phyloP scores from a whole-genome alignment of 352 stramenopile genomes.

The Phytophthora quininea region DNA sequence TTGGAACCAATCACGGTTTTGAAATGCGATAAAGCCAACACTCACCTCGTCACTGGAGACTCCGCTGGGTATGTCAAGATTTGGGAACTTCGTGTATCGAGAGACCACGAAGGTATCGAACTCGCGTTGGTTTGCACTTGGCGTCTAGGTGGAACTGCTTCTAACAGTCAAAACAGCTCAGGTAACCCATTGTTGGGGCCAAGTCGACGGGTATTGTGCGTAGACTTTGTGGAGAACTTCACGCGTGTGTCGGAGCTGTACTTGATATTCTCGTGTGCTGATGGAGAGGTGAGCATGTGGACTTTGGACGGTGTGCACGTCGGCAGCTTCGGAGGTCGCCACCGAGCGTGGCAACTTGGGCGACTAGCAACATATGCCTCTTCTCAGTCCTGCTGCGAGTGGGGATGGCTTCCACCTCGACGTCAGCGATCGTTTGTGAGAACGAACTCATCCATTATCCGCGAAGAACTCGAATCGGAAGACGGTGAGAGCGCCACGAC shows the following conservation, averaged over 20 bases:
- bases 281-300: conserved; percentile 78
- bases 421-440: conserved; percentile 2
- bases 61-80: conserved; percentile 61
- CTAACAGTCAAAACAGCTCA: conserved; percentile 2
- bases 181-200: conserved; percentile 13
- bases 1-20: conserved; percentile 62
- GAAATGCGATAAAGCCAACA: conserved; percentile 62
- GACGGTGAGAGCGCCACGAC: conserved; percentile 14
- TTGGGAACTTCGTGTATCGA: conserved; percentile 64
- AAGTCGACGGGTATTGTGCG: conserved; percentile 45
- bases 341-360: conserved; percentile 68
- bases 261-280: conserved; percentile 62
- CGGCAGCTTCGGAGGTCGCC: conserved; percentile 64
- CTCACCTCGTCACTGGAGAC: conserved; percentile 65
- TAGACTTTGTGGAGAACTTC: conserved; percentile 72
- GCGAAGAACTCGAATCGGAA: conserved; percentile 18
- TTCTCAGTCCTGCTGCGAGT: conserved; percentile 50
- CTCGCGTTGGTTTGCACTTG: conserved; percentile 67
- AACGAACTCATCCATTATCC: conserved; percentile 13
- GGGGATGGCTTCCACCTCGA: conserved; percentile 23
- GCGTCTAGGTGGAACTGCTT: conserved; percentile 30
- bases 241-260: conserved; percentile 61
- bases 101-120: conserved; percentile 61
- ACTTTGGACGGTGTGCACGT: conserved; percentile 72
- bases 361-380: conserved; percentile 55